Evolutionary conservation across 805 yeast genomes (phyloP), one percentile per base, ranked within the genome.

Genomic region (Saccharomycopsis babjevae): DNA sequence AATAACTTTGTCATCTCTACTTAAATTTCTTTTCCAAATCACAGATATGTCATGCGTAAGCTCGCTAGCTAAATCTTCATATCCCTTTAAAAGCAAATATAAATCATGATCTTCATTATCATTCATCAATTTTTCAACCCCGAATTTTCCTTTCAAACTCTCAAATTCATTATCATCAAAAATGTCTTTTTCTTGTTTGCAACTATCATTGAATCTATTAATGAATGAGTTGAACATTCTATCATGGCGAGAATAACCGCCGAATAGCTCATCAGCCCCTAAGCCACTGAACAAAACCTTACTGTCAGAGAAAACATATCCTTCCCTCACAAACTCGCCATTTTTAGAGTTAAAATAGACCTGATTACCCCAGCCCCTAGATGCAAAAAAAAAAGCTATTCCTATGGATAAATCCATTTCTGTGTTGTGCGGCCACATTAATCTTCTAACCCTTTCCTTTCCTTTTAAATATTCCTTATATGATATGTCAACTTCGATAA

Each of bases 371-470:
- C 64, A 57, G 8, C 88, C 88, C 63, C 82, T 76, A 1, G 96
- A 80, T 0, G 98, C 97, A 74, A 91, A 94, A 70, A 85, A 91
- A 68, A 94, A 94, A 0, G 99, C 99, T 63, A 93, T 83, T 1
- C 97, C 97, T 58, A 94, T 94, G 0, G 97, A 88, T 25, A 91
- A 73, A 71, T 94, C 99, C 98, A 94, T 94, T 65, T 91, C 98
- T 0, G 97, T 91, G 54, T 81, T 78, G 62, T 84, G 83, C 0
- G 99, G 99, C 68, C 78, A 84, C 79, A 94, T 94, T 52, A 93
- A 74, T 30, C 79, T 74, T 54, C 77, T 72, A 0, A 93, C 96
- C 2, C 74, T 70, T 0, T 75, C 71, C 58, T 78, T 79, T 42
- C 80, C 80, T 1, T 68, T 52, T 10, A 81, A 67, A 73, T 90